Evolutionary conservation across 176 grass and related monocot genomes (phyloP).

Genomic region (Tillandsia fasciculata): DNA sequence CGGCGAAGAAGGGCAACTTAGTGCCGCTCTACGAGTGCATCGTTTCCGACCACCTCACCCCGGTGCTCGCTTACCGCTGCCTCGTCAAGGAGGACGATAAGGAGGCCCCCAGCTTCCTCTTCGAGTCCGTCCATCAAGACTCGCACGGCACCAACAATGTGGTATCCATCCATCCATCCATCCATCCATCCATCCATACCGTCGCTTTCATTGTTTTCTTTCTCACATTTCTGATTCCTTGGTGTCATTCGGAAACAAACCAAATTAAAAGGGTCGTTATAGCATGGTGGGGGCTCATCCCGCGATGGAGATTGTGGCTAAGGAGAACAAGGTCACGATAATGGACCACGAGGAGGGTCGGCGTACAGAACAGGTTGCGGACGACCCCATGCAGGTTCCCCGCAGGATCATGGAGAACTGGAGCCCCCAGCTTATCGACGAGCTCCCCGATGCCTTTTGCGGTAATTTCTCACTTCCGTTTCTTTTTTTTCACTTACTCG

Average conservation of each 20-base stretch:
- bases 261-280: conserved; percentile 39
- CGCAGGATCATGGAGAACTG: conserved; percentile 58
- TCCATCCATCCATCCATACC: not conserved
- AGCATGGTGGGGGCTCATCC: conserved; percentile 65
- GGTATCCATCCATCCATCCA: conserved; percentile 15
- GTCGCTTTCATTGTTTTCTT: conserved; percentile 1
- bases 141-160: conserved; percentile 37
- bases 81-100: conserved; percentile 53
- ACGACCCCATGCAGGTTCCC: conserved; percentile 59
- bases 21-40: conserved; percentile 68
- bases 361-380: conserved; percentile 42
- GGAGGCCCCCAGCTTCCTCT: conserved; percentile 73
- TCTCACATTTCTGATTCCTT: not conserved
- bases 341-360: conserved; percentile 57
- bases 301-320: conserved; percentile 53
- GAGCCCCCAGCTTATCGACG: conserved; percentile 49
- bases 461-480: conserved; percentile 12
- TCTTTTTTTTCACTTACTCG: not conserved
- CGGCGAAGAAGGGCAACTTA: conserved; percentile 59
- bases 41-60: conserved; percentile 76
- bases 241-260: too few species aligned
- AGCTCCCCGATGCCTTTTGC: conserved; percentile 44
- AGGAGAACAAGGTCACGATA: conserved; percentile 50
- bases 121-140: conserved; percentile 81
- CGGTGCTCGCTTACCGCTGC: conserved; percentile 76